These are phyloP conservation scores for Mortierella sp. DNA, from an alignment of 371 early-diverging fungal species.

Conservation along the genomic window DNA sequence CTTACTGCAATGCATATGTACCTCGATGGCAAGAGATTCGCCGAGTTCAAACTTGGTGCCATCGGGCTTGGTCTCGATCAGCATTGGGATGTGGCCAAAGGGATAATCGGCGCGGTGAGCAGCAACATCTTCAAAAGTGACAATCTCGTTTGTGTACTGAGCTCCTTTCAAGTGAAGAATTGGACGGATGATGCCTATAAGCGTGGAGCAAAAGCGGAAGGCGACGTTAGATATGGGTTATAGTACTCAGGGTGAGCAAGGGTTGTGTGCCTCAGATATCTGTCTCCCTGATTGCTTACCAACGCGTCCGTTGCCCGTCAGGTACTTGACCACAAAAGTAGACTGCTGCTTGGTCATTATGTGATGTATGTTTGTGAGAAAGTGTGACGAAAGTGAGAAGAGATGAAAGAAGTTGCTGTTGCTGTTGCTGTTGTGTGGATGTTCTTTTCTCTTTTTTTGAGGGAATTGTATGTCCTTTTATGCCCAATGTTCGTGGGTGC, in stretches of 20 bases:
- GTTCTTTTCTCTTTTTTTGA: neutral
- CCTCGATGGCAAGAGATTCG: slow-evolving; percentile 46
- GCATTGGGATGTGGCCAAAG: slow-evolving; percentile 46
- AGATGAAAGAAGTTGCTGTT: too few relatives aligned
- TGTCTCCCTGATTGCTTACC: slow-evolving; percentile 2
- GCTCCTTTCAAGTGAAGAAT: slow-evolving; percentile 41
- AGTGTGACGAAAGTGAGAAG: neutral
- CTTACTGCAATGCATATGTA: neutral
- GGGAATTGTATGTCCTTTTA: neutral
- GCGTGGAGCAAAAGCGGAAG: too few relatives aligned
- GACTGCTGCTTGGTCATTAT: slow-evolving; percentile 9
- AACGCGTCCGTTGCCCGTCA: slow-evolving; percentile 37
- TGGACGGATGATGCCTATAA: slow-evolving; percentile 21
- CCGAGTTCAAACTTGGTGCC: slow-evolving; percentile 47
- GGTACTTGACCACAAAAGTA: slow-evolving; percentile 43
- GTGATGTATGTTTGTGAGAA: neutral
- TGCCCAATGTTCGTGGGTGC: neutral
- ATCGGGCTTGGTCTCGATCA: slow-evolving; percentile 31
- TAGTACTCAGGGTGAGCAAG: neutral
- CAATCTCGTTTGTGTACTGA: slow-evolving; percentile 30
- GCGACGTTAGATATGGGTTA: too few relatives aligned
- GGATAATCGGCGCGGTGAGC: slow-evolving; percentile 23
- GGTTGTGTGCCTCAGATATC: neutral
- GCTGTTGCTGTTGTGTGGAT: too few relatives aligned
- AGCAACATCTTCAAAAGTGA: slow-evolving; percentile 21